These are phyloP conservation scores for Fusarium metavorans DNA, from an alignment of 2,329 filamentous ascomycete species.

Conservation along the genomic window DNA sequence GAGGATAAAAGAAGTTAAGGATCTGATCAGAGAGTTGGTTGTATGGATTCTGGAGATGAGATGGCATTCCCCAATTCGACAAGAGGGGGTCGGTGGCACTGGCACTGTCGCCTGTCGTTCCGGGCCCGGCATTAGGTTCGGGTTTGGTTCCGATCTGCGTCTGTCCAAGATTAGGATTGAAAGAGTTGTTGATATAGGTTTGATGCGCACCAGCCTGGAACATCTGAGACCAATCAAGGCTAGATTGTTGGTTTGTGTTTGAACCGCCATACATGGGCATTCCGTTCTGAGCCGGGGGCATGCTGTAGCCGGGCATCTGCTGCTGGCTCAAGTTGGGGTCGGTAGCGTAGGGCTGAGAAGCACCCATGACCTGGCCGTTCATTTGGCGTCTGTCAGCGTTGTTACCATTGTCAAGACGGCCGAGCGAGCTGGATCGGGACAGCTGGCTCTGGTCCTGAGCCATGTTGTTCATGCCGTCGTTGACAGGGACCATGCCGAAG, in stretches of 20 bases:
- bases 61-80: conserved; percentile 62
- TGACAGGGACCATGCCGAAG: conserved; percentile 67
- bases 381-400: conserved; percentile 70
- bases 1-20: conserved; percentile 67
- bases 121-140: conserved; percentile 69
- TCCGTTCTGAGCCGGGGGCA: conserved; percentile 72
- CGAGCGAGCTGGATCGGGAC: conserved; percentile 71
- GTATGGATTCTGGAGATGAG: conserved; percentile 63
- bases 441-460: conserved; percentile 71
- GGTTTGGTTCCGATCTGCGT: conserved; percentile 77
- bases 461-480: conserved; percentile 71
- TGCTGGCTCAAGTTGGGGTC: conserved; percentile 74
- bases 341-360: conserved; percentile 67
- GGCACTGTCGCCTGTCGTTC: conserved; percentile 61
- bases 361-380: conserved; percentile 62
- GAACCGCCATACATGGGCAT: conserved; percentile 73
- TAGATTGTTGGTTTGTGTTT: conserved; percentile 70
- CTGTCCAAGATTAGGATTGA: conserved; percentile 75
- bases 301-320: conserved; percentile 73
- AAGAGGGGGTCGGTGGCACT: conserved; percentile 59
- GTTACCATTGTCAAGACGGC: conserved; percentile 66
- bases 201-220: conserved; percentile 79
- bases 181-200: conserved; percentile 72
- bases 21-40: conserved; percentile 67
- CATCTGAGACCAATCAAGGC: conserved; percentile 83